A percentile compares a stretch with the other conserved stretches of the same genome.
Conservation (phyloP, 768 basidiomycete genomes). For the Lentinula aciculospora region DNA sequence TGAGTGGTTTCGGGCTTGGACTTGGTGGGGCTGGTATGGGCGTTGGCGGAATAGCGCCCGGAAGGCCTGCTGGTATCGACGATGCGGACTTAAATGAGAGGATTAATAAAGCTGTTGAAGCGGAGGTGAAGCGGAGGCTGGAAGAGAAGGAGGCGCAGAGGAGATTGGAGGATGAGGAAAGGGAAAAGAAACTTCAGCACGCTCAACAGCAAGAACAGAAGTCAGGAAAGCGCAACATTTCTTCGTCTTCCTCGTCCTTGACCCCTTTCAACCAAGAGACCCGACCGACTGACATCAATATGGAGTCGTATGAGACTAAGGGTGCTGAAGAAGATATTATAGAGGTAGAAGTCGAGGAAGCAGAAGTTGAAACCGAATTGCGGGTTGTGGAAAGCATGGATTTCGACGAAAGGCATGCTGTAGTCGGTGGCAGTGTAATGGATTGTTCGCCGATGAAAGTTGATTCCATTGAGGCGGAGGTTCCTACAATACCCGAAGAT, state of each 20-base stretch:
- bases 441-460: not conserved
- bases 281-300: not conserved
- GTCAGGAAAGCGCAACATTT: not conserved
- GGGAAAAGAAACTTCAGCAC: constrained; percentile 23
- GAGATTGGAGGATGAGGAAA: constrained; percentile 44
- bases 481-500: not conserved
- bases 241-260: not conserved
- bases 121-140: constrained; percentile 66
- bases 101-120: constrained; percentile 2
- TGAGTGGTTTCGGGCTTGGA: not conserved
- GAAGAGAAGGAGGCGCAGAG: constrained; percentile 63
- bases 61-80: constrained; percentile 44
- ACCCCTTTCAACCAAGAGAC: not conserved
- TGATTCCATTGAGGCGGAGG: not conserved
- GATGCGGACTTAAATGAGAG: not conserved
- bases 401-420: not conserved
- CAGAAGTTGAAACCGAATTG: not conserved
- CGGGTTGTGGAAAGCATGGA: not conserved
- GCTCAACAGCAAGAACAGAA: constrained; percentile 14
- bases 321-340: not conserved
- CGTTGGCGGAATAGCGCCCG: constrained; percentile 68
- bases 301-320: not conserved
- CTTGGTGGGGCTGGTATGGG: constrained; percentile 32
- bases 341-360: not conserved
- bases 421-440: not conserved